Evolutionary conservation across 805 yeast genomes (phyloP).

Genomic region (Barnettozyma pratensis): DNA sequence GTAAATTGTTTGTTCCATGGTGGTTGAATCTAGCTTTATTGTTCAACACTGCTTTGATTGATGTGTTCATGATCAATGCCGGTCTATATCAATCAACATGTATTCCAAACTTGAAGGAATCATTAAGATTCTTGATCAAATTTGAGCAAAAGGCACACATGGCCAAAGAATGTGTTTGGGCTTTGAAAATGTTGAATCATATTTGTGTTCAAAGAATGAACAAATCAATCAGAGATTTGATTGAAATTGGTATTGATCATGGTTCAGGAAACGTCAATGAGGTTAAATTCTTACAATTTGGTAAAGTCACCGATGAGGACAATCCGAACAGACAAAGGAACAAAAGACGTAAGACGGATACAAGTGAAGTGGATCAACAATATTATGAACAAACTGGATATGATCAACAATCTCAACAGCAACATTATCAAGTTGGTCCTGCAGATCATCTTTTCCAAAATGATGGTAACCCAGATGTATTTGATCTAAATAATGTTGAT

Average conservation of each 20-base stretch:
- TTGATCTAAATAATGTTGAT: conserved; percentile 16
- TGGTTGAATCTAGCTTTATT: conserved; percentile 40
- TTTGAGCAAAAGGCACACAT: conserved; percentile 32
- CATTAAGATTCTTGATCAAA: conserved; percentile 21
- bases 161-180: conserved; percentile 63
- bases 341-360: not conserved
- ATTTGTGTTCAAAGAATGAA: conserved; percentile 41
- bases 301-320: conserved; percentile 26
- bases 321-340: not conserved
- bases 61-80: conserved; percentile 37
- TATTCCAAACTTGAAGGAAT: conserved; percentile 9
- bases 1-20: conserved; percentile 43
- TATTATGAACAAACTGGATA: too few species aligned
- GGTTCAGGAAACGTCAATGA: conserved; percentile 48
- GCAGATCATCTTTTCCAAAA: conserved; percentile 1
- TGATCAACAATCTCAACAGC: not conserved
- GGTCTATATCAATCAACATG: conserved; percentile 28
- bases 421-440: not conserved
- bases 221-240: conserved; percentile 34
- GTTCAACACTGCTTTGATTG: conserved; percentile 39
- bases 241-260: conserved; percentile 44
- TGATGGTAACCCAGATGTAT: conserved; percentile 5
- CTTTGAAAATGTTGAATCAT: conserved; percentile 48
- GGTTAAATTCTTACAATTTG: conserved; percentile 44
- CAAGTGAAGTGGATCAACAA: not conserved